phyloP scores from a whole-genome alignment of 306 rosid species.

The Parietaria judaica region DNA sequence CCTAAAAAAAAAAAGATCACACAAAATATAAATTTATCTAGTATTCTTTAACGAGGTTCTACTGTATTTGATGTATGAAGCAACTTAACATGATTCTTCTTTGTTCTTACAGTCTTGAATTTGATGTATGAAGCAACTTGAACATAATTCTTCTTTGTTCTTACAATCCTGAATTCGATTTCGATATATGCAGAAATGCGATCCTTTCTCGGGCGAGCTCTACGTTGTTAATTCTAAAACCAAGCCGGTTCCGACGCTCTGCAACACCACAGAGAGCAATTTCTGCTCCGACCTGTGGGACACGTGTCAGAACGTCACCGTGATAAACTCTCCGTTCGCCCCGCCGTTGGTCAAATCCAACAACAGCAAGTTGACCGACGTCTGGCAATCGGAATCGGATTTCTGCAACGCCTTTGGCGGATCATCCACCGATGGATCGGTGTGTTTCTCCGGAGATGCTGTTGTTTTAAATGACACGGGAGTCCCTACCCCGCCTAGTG shows the following conservation, averaged over 20 bases:
- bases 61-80: too few relatives aligned
- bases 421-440: conserved; percentile 42
- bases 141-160: too few relatives aligned
- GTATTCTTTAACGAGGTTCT: too few relatives aligned
- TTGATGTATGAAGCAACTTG: too few relatives aligned
- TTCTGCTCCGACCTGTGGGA: conserved; percentile 79
- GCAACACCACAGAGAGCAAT: conserved; percentile 54
- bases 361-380: conserved; percentile 43
- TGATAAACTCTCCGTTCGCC: conserved; percentile 74
- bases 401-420: conserved; percentile 86
- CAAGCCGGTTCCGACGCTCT: conserved; percentile 70
- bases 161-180: too few relatives aligned
- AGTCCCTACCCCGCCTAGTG: conserved; percentile 45
- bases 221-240: conserved; percentile 40
- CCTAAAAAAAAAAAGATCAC: too few relatives aligned
- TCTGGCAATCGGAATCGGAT: conserved; percentile 72
- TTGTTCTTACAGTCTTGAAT: too few relatives aligned
- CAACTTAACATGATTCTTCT: too few relatives aligned
- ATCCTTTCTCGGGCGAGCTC: conserved; percentile 77
- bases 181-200: conserved; percentile 49
- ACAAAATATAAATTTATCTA: too few relatives aligned
- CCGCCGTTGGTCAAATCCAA: conserved; percentile 49
- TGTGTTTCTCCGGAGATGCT: conserved; percentile 75
- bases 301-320: conserved; percentile 64
- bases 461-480: conserved; percentile 40